Conservation (phyloP, 192 early-diverging fungal genomes). For the Podila verticillata region DNA sequence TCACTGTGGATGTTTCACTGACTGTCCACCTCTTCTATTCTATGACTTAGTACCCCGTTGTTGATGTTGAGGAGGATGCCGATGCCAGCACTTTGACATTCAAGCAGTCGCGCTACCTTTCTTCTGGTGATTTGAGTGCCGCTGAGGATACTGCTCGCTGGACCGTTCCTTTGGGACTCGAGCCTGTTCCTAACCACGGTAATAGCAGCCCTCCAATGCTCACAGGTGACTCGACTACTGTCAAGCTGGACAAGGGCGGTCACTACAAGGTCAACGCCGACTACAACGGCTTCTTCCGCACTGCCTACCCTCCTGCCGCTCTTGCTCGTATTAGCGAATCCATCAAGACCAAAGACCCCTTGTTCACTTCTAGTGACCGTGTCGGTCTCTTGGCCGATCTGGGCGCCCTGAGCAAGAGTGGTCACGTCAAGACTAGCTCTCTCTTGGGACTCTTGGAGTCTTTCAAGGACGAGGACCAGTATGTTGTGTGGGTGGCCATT, state of each 20-base stretch:
- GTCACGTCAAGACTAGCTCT: constrained; percentile 76
- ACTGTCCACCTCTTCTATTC: background rate
- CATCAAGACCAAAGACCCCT: constrained; percentile 64
- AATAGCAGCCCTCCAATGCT: constrained; percentile 53
- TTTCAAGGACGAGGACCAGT: constrained; percentile 81
- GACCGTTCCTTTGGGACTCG: constrained; percentile 87
- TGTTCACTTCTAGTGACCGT: constrained; percentile 73
- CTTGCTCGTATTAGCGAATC: constrained; percentile 63
- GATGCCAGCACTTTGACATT: constrained; percentile 66
- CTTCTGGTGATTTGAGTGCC: constrained; percentile 78
- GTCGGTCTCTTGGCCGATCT: constrained; percentile 87
- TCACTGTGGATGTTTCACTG: no score
- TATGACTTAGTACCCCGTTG: constrained; percentile 72
- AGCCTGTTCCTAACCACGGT: constrained; percentile 12
- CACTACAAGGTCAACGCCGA: constrained; percentile 90
- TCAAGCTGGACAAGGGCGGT: constrained; percentile 61
- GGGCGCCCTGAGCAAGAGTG: constrained; percentile 80
- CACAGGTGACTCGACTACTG: constrained; percentile 50
- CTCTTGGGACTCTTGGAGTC: constrained; percentile 80
- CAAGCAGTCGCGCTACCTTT: constrained; percentile 86
- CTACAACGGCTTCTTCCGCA: constrained; percentile 88
- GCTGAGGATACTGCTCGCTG: constrained; percentile 85
- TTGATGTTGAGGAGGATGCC: constrained; percentile 71
- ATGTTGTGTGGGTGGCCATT: constrained; percentile 81
- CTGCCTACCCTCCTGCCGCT: constrained; percentile 71